Base-by-base conservation (phyloP, 2,329 filamentous ascomycete genomes). In the Bipolaris sorokiniana region DNA sequence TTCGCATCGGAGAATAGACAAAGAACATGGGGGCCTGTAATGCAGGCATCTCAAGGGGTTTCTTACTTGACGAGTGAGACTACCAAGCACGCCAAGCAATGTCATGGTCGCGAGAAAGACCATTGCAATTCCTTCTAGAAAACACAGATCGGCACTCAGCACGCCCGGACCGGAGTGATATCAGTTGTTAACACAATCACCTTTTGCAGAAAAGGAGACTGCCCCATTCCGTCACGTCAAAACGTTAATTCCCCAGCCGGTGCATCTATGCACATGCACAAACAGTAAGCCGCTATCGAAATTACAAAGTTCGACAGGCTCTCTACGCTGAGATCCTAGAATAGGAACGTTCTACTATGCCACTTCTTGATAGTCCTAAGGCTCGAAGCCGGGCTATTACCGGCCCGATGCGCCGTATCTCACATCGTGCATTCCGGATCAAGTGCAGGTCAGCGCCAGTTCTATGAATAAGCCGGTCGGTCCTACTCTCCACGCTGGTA, bases 351-450 rank as follows among this genome's bases (percentile, higher is more conserved):
- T 31, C 37, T 13, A 22, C 40, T 23, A 16, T 54, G 26, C 44
- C 16, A 16, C 44, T 31, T 22, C n/a, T 48, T 36, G 26, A 23
- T 23, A 31, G 16, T 31, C 40, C 41, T 16, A 40, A 26, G 44
- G 33, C 38, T 31, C 28, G 20, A 41, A 20, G n/a, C 28, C 38
- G 51, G 51, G n/a, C 23, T 37, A 26, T 41, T 37, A 7, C 22
- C 26, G 10, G 51, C 34, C 51, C 18, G 51, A 49, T 33, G 28
- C 28, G 16, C 44, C 28, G 28, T 28, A 54, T 54, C 51, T 54
- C 9, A 33, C 51, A 28, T 54, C 45, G 36, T 46, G n/a, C 44
- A 49, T 48, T 54, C 38, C 45, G 26, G 18, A 37, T 34, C 13
- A 46, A 40, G 38, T 28, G 5, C 44, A 41, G 23, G 18, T 41